Base-by-base conservation (phyloP, 768 basidiomycete species). In the Sarcodon aspratus region DNA sequence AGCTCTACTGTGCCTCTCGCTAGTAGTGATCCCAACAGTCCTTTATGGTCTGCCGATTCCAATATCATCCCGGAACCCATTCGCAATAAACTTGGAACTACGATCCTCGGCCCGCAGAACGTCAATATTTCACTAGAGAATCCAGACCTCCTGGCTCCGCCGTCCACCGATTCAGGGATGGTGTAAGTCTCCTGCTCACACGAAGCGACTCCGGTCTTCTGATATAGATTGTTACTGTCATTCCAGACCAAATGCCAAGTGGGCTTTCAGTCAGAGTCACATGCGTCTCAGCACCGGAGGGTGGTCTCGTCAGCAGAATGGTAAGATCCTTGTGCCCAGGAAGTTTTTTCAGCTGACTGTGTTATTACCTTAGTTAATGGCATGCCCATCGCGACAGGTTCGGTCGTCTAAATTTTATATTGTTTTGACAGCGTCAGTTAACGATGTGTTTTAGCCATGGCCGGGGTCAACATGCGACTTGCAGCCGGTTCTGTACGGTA, bases 221-320 rank as follows among this genome's bases (percentile, higher is more conserved):
- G n/a, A n/a, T n/a, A 27, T 27, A 27, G 5, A 27, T 5, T 5
- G 18, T 3, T 9, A 13, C 33, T 34, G n/a, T 32, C 11, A 33
- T n/a, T 7, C 3, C 31, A 76, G 75, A 1, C 43, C 51, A 7
- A 77, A 78, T 51, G 68, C 72, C 21, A 78, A 79, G 57, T 79
- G 79, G 79, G 70, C 79, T 0, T 76, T 79, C 57, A 60, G 62
- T 50, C 56, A 79, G 37, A 78, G 75, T 48, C 73, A 73, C 55
- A 79, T 76, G 52, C 71, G 75, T n/a, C 58, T 81, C 12, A 71
- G 73, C 50, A 69, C 69, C 0, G 79, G 78, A 10, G 79, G 79
- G 0, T 81, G 79, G 79, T 75, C 76, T 27, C 68, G 78, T 37
- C 69, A 78, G 54, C 67, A 78, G 59, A 77, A 77, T 48, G 56